These are phyloP conservation scores for Hyparrhenia diplandra DNA, from an alignment of 176 grass and related monocot genomes.

Conservation along the genomic window DNA sequence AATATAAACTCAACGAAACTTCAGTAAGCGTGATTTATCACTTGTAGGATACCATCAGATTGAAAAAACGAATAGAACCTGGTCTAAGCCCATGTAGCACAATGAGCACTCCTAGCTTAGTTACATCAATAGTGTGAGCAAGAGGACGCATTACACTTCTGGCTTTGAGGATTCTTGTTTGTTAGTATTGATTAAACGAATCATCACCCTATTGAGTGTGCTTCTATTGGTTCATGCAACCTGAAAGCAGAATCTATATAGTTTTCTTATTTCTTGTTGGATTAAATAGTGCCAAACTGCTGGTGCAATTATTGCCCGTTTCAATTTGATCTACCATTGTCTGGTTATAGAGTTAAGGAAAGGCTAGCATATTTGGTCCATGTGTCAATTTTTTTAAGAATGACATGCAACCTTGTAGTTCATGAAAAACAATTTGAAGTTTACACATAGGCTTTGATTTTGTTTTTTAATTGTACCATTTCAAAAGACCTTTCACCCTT, in stretches of 20 bases:
- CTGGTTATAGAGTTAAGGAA: background rate
- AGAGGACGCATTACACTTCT: background rate
- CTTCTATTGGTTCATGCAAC: background rate
- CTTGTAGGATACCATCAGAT: too few relatives aligned
- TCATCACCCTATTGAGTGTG: background rate
- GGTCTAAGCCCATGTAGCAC: too few relatives aligned
- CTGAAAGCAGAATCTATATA: background rate
- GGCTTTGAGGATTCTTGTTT: background rate
- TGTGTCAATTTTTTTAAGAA: background rate
- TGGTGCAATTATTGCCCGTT: background rate
- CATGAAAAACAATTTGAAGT: background rate
- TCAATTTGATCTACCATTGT: background rate
- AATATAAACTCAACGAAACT: too few relatives aligned
- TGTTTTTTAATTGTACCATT: background rate
- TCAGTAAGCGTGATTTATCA: too few relatives aligned
- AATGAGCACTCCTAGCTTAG: too few relatives aligned
- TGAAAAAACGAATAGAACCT: too few relatives aligned
- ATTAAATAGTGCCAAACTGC: background rate
- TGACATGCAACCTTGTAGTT: background rate
- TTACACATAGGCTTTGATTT: background rate
- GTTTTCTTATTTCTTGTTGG: background rate
- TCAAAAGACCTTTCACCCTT: background rate
- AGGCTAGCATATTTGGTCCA: background rate
- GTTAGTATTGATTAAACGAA: background rate
- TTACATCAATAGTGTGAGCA: too few relatives aligned